These are phyloP conservation scores for Gilbertella persicaria DNA, from an alignment of 371 early-diverging fungal species.

Conservation along the genomic window DNA sequence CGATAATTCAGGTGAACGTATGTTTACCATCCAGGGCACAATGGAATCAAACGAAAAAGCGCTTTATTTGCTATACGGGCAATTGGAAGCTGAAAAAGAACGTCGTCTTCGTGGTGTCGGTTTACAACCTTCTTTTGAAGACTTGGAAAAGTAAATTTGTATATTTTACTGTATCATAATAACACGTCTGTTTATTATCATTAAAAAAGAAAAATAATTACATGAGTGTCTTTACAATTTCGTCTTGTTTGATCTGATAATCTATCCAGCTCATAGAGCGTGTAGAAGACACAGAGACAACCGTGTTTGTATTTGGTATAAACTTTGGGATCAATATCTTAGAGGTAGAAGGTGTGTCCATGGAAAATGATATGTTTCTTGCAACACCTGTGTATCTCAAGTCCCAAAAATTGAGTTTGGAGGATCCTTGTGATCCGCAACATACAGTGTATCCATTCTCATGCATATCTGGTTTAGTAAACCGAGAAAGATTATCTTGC, in stretches of 20 bases:
- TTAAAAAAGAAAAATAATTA: not conserved
- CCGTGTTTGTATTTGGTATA: conserved; percentile 23
- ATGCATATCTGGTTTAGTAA: conserved; percentile 41
- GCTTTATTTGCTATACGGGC: conserved; percentile 82
- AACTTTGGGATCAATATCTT: conserved; percentile 26
- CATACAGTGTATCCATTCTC: conserved; percentile 40
- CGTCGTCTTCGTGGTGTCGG: conserved; percentile 59
- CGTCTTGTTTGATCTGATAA: conserved; percentile 29
- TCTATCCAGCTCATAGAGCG: conserved; percentile 37
- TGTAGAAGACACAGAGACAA: conserved; percentile 28
- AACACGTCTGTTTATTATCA: too few species aligned
- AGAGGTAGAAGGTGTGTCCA: conserved; percentile 16
- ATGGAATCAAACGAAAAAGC: conserved; percentile 87
- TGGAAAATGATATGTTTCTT: conserved; percentile 23
- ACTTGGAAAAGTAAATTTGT: too few species aligned
- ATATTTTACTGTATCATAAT: too few species aligned
- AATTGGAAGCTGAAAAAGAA: conserved; percentile 86
- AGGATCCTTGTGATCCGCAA: conserved; percentile 30
- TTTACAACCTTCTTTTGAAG: conserved; percentile 24
- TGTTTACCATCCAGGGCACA: conserved; percentile 90
- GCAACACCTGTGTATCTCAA: conserved; percentile 30
- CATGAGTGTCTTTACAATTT: conserved; percentile 19
- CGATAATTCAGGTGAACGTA: conserved; percentile 76
- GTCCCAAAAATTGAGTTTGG: conserved; percentile 46
- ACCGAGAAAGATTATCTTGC: conserved; percentile 34